Evolutionary conservation across 331 rosid species (phyloP).

Genomic region (Acacia pycnantha): DNA sequence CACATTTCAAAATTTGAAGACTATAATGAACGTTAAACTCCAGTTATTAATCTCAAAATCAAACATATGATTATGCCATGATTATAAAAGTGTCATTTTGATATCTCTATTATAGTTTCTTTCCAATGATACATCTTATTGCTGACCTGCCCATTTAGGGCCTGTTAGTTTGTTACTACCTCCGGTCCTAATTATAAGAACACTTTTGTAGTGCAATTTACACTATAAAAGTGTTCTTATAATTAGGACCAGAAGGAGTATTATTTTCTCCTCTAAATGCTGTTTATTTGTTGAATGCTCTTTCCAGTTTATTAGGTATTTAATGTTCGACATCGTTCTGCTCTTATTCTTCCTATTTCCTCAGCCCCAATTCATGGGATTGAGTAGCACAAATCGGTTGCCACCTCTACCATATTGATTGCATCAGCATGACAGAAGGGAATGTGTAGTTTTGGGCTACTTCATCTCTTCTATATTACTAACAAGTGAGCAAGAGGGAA

Average conservation of each 20-base stretch:
- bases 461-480: slow-evolving; percentile 9
- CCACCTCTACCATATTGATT: not conserved
- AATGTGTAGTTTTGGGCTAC: not conserved
- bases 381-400: not conserved
- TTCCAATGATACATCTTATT: not conserved
- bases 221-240: too few species aligned
- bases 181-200: too few species aligned
- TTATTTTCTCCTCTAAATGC: not conserved
- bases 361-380: not conserved
- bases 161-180: not conserved
- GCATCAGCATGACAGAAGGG: not conserved
- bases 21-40: not conserved
- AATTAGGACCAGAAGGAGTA: too few species aligned
- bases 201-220: too few species aligned
- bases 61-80: slow-evolving; percentile 3
- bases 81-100: not conserved
- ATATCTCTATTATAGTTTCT: not conserved
- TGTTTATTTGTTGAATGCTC: not conserved
- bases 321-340: not conserved
- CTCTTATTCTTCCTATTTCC: not conserved
- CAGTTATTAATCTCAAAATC: slow-evolving; percentile 3
- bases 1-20: slow-evolving; percentile 9
- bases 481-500: not conserved
- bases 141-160: not conserved
- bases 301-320: not conserved